phyloP scores from a whole-genome alignment of 192 early-diverging fungal genomes.

The Coemansia sp. region DNA sequence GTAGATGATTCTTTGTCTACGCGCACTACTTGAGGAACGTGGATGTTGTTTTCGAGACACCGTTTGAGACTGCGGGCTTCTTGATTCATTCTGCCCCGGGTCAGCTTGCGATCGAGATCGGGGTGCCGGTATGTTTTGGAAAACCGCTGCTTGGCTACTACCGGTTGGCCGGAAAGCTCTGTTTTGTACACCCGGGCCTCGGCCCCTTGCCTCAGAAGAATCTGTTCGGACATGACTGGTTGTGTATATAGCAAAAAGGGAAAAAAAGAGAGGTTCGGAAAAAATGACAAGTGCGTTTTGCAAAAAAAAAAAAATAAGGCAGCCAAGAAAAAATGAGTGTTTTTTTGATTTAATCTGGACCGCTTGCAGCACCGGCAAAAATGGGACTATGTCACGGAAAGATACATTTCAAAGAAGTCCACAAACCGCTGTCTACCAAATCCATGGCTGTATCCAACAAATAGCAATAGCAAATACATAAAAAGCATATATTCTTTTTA shows the following conservation, averaged over 20 bases:
- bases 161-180: slow-evolving; percentile 58
- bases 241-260: background rate
- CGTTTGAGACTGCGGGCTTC: slow-evolving; percentile 82
- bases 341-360: background rate
- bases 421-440: too few relatives aligned
- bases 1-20: slow-evolving; percentile 68
- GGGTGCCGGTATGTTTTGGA: slow-evolving; percentile 91
- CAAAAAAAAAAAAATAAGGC: background rate
- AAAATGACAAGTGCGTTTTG: background rate
- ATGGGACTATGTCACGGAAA: background rate
- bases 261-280: background rate
- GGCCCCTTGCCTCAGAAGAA: slow-evolving; percentile 82
- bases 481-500: too few relatives aligned
- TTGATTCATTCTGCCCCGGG: slow-evolving; percentile 71
- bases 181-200: slow-evolving; percentile 82
- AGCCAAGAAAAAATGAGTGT: background rate
- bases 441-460: too few relatives aligned
- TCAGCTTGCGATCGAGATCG: slow-evolving; percentile 82
- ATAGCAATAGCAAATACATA: too few relatives aligned
- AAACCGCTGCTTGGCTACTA: slow-evolving; percentile 92
- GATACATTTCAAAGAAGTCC: background rate
- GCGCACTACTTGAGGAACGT: slow-evolving; percentile 79
- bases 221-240: slow-evolving; percentile 14
- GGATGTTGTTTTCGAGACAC: slow-evolving; percentile 70
- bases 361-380: background rate